phyloP scores from a whole-genome alignment of 2,329 filamentous ascomycete species.

The Talaromyces piceae region DNA sequence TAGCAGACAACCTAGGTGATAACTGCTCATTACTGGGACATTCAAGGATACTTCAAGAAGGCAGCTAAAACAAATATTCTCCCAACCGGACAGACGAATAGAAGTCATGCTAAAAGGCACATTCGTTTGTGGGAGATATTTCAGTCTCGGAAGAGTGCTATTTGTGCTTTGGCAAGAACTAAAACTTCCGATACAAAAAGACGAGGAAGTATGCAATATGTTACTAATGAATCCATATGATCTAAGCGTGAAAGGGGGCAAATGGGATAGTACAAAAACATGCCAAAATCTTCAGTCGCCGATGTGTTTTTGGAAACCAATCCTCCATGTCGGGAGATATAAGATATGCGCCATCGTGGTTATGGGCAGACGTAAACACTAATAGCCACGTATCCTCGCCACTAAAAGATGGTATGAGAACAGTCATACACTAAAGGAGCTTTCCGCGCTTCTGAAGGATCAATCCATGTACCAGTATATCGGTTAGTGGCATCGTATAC shows the following conservation, averaged over 20 bases:
- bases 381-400: neutral
- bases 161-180: neutral
- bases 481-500: neutral
- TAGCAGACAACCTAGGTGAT: neutral
- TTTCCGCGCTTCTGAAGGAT: neutral
- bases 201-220: neutral
- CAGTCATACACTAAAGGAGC: neutral
- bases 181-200: neutral
- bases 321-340: neutral
- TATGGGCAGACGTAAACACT: neutral
- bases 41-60: neutral
- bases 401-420: neutral
- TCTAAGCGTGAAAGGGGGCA: neutral
- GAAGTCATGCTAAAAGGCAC: neutral
- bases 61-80: neutral
- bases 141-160: neutral
- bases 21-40: neutral
- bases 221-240: neutral
- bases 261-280: neutral
- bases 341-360: neutral
- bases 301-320: neutral
- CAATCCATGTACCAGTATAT: neutral
- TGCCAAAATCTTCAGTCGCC: neutral
- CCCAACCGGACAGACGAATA: neutral
- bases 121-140: neutral